Conservation (phyloP, 1,284 basidiomycete genomes). For the Leucoagaricus sp. region DNA sequence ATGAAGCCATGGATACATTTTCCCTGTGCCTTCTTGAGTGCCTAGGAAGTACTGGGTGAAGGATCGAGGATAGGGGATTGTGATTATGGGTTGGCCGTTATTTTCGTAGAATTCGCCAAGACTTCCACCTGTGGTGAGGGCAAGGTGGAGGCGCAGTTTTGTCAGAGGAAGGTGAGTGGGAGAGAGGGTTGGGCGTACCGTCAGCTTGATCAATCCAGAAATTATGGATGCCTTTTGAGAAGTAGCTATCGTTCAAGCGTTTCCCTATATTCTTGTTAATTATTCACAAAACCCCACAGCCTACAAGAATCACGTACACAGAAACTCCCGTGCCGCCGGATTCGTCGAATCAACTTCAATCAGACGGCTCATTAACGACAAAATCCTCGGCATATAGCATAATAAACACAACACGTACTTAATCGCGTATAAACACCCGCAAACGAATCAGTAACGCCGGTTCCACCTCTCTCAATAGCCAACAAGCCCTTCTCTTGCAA, state of each 20-base stretch:
- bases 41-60: conserved; percentile 42
- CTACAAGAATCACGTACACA: conserved; percentile 25
- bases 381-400: conserved; percentile 17
- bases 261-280: conserved; percentile 28
- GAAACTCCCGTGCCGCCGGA: conserved; percentile 33
- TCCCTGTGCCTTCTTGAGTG: conserved; percentile 39
- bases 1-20: conserved; percentile 44
- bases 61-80: conserved; percentile 37
- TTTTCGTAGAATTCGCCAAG: conserved; percentile 41
- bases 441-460: conserved; percentile 41
- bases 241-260: conserved; percentile 42
- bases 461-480: conserved; percentile 40
- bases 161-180: background rate
- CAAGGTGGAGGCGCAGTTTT: too few relatives aligned
- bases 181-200: conserved; percentile 21
- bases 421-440: conserved; percentile 41
- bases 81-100: conserved; percentile 36
- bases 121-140: conserved; percentile 30
- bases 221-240: conserved; percentile 43
- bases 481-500: conserved; percentile 37
- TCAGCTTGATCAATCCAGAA: conserved; percentile 47
- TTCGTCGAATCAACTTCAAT: conserved; percentile 32
- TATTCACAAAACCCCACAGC: background rate
- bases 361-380: conserved; percentile 14
- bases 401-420: conserved; percentile 10